Base-by-base conservation (phyloP, 805 yeast species). In the Wickerhamiella bombiphila region DNA sequence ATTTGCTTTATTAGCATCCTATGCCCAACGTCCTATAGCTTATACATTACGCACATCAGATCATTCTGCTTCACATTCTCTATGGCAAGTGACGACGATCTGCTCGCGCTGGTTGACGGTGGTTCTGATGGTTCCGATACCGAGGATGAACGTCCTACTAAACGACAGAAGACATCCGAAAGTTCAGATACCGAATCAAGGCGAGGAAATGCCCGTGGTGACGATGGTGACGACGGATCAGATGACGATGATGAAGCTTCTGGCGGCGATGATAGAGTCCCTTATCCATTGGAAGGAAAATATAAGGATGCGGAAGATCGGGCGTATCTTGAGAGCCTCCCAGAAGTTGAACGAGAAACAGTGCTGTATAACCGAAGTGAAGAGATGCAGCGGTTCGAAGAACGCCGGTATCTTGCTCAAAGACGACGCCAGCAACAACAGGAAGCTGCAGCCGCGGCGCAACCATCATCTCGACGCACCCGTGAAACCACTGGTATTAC, bases 221-320 rank as follows among this genome's bases (percentile, higher is more conserved):
- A 44, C 19, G 43, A 53, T 4, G 65, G 55, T n/a, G 62, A 57
- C 3, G 64, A 55, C 7, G 66, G 59, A 5, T 65, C 58, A 5
- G 67, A 62, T 24, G 68, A 65, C 40, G 70, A 60, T 22, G 64
- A 60, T 22, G 62, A 17, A 2, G 32, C 4, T 15, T 50, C 25
- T 17, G 20, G 50, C 9, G 29, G 38, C 5, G 55, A 49, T 14
- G 48, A 49, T 22, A 56, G 51, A 32, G 77, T 79, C 51, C 98
- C 97, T 7, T 91, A 86, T 55, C 98, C 98, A 2, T 59, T 88
- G 38, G 95, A 85, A 53, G 94, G 94, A 5, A 83, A 82, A 52
- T 91, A 76, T 63, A 80, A 76, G 51, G 78, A 85, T 57, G 94
- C 75, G 38, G 66, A 63, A 6, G 99, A 91, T 59, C 70, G 81